phyloP scores from a whole-genome alignment of 1,284 basidiomycete species.

The Stygiomarasmius scandens region DNA sequence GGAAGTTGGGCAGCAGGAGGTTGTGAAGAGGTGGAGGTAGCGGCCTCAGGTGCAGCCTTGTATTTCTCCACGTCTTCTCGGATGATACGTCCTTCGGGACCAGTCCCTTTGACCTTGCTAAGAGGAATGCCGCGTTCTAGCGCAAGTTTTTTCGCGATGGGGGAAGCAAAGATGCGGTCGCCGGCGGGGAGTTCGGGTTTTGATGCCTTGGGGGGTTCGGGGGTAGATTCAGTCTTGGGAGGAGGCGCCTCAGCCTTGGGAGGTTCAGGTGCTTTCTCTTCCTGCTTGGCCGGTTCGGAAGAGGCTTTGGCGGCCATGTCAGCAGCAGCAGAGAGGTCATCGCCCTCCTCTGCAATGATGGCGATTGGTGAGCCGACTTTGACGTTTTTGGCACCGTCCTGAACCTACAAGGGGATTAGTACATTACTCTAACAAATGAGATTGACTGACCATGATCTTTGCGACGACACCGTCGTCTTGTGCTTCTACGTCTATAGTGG shows the following conservation, averaged over 20 bases:
- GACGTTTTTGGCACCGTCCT: conserved; percentile 87
- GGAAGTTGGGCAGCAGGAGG: conserved; percentile 49
- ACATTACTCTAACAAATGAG: conserved; percentile 1
- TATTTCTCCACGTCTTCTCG: conserved; percentile 94
- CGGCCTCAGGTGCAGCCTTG: conserved; percentile 55
- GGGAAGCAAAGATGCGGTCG: conserved; percentile 90
- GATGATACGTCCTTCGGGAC: conserved; percentile 92
- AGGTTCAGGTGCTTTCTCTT: conserved; percentile 43
- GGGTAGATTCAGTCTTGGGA: conserved; percentile 25
- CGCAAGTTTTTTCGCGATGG: conserved; percentile 96
- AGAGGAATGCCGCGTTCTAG: conserved; percentile 94
- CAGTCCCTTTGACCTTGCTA: conserved; percentile 89
- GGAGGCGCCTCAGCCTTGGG: conserved; percentile 34
- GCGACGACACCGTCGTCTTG: conserved; percentile 95
- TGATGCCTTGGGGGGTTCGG: conserved; percentile 36
- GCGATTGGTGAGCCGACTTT: conserved; percentile 88
- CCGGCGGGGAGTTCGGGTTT: conserved; percentile 65
- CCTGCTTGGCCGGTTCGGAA: conserved; percentile 39
- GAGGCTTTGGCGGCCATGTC: conserved; percentile 73
- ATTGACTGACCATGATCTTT: conserved; percentile 76
- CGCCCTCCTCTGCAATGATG: conserved; percentile 91
- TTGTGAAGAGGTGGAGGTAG: conserved; percentile 45
- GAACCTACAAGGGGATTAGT: conserved; percentile 48
- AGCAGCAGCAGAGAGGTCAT: conserved; percentile 84
- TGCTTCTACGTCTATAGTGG: conserved; percentile 98